Conservation (phyloP, 164 flowering plant species). For the Warburgia ugandensis region DNA sequence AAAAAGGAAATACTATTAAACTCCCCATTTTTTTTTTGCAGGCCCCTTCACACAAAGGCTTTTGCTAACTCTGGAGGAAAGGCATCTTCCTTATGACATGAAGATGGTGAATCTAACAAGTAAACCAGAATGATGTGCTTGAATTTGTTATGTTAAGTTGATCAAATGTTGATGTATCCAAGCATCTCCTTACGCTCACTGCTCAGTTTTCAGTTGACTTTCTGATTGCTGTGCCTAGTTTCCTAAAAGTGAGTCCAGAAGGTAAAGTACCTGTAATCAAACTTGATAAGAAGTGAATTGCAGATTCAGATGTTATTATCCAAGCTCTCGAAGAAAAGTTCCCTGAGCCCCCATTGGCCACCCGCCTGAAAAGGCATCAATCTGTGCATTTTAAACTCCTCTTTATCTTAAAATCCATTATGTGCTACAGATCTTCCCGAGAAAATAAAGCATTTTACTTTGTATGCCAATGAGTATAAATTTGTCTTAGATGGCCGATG, state of each 20-base stretch:
- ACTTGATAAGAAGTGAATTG: conserved; percentile 81
- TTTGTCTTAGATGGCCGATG: no score
- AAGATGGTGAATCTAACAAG: conserved; percentile 72
- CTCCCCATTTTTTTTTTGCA: conserved; percentile 20
- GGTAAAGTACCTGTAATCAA: conserved; percentile 89
- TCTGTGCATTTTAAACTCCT: conserved; percentile 52
- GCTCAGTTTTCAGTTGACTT: no score
- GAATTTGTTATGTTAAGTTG: no score
- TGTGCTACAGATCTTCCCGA: no score
- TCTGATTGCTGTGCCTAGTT: no score
- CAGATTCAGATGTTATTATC: conserved; percentile 93
- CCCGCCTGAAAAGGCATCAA: conserved; percentile 82
- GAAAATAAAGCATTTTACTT: no score
- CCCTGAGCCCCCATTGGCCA: conserved; percentile 68
- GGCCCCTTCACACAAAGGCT: conserved; percentile 95
- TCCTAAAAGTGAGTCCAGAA: conserved; percentile 62
- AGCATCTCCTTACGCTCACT: background rate
- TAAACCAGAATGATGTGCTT: conserved; percentile 85
- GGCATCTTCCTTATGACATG: conserved; percentile 76
- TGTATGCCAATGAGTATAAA: no score
- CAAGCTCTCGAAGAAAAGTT: conserved; percentile 69
- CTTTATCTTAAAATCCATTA: no score
- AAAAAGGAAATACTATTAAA: no score
- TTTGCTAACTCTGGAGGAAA: conserved; percentile 85
- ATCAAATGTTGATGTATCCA: background rate